phyloP scores from a whole-genome alignment of 441 rosid genomes.

The Brassica hybrid region DNA sequence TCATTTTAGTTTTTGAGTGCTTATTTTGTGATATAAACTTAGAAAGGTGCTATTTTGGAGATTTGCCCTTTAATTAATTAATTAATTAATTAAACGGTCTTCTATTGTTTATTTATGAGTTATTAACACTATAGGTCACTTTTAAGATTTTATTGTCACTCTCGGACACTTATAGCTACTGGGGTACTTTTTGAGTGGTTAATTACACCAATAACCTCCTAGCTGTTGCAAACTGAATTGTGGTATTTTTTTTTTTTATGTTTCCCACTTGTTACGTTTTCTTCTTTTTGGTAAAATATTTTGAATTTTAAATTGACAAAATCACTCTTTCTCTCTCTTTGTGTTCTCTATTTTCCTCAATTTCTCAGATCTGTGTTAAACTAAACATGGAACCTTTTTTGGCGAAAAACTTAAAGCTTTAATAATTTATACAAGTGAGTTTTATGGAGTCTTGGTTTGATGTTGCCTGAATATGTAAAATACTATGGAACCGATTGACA shows the following conservation, averaged over 20 bases:
- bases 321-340: background rate
- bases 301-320: background rate
- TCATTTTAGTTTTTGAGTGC: too few relatives aligned
- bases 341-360: background rate
- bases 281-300: background rate
- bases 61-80: too few relatives aligned
- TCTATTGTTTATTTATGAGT: too few relatives aligned
- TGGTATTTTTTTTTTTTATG: background rate
- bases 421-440: too few relatives aligned
- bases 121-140: background rate
- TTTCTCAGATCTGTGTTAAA: background rate
- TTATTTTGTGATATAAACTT: too few relatives aligned
- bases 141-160: background rate
- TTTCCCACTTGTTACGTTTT: background rate
- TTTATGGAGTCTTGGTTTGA: too few relatives aligned
- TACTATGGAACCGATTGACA: too few relatives aligned
- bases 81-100: too few relatives aligned
- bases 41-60: too few relatives aligned
- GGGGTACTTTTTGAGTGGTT: background rate
- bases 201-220: background rate
- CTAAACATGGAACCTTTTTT: too few relatives aligned
- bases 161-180: background rate
- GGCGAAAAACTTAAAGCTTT: too few relatives aligned
- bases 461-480: too few relatives aligned
- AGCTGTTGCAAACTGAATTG: background rate